Evolutionary conservation across 495 filamentous ascomycete species (phyloP).

Genomic region (Penicillium atrosanguineum): DNA sequence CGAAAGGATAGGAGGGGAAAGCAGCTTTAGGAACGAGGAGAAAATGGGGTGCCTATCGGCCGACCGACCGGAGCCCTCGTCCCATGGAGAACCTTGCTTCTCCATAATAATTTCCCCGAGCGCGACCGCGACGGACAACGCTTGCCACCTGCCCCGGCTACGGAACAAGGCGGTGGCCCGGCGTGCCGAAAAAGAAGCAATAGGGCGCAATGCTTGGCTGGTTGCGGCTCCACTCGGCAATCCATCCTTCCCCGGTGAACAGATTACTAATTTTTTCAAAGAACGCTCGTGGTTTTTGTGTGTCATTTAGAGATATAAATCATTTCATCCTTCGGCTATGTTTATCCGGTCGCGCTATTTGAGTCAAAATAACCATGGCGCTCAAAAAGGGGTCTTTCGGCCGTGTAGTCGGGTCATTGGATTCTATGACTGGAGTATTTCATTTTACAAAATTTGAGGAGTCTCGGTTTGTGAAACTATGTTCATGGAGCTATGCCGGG

Average conservation of each 20-base stretch:
- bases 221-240: constrained; percentile 11
- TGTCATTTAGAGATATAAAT: background rate
- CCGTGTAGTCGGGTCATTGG: no score
- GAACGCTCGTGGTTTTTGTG: background rate
- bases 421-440: no score
- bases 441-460: no score
- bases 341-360: background rate
- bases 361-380: no score
- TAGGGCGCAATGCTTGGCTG: constrained; percentile 17
- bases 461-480: no score
- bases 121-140: constrained; percentile 2
- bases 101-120: constrained; percentile 12
- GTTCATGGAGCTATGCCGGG: no score
- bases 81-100: constrained; percentile 3
- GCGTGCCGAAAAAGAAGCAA: constrained; percentile 21
- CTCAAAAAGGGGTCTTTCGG: no score
- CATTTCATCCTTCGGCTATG: background rate
- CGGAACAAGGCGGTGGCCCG: constrained; percentile 9
- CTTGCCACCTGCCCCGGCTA: constrained; percentile 1
- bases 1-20: background rate
- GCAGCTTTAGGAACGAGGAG: background rate
- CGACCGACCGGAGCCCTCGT: constrained; percentile 1
- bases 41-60: background rate
- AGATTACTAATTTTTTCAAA: constrained; percentile 5
- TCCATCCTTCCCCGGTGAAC: constrained; percentile 6